Percentiles rank a stretch among this genome's conserved stretches.
phyloP scores from a whole-genome alignment of 495 filamentous ascomycete genomes.

The Aspergillus homomorphus region DNA sequence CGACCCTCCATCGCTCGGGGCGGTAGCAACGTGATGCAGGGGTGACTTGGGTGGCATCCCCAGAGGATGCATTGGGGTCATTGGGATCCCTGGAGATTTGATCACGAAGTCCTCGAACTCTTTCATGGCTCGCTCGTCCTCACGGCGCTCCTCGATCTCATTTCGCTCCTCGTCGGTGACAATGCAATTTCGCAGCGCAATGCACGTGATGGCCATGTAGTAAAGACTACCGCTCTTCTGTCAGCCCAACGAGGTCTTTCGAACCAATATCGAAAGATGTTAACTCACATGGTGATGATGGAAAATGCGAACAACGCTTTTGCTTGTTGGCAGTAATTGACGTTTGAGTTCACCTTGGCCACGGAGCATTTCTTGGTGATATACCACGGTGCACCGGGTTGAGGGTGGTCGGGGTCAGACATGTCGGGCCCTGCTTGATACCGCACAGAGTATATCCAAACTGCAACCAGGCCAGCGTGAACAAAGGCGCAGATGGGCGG shows the following conservation, averaged over 20 bases:
- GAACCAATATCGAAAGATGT: neutral
- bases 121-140: slow-evolving; percentile 41
- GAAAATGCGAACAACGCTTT: slow-evolving; percentile 71
- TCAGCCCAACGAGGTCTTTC: slow-evolving; percentile 14
- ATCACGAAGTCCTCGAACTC: slow-evolving; percentile 45
- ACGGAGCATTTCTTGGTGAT: slow-evolving; percentile 73
- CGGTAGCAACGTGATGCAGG: slow-evolving; percentile 36
- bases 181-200: slow-evolving; percentile 61
- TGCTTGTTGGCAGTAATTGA: slow-evolving; percentile 72
- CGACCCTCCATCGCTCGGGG: slow-evolving; percentile 10
- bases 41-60: slow-evolving; percentile 40
- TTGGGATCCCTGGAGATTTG: slow-evolving; percentile 43
- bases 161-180: slow-evolving; percentile 48
- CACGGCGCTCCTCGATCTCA: slow-evolving; percentile 31
- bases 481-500: slow-evolving; percentile 63
- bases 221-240: slow-evolving; percentile 38
- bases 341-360: slow-evolving; percentile 50
- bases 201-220: slow-evolving; percentile 53
- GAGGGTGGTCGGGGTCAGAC: slow-evolving; percentile 66
- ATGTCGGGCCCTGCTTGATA: slow-evolving; percentile 78
- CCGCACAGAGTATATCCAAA: slow-evolving; percentile 66
- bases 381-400: slow-evolving; percentile 75
- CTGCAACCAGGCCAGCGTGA: slow-evolving; percentile 54
- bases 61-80: slow-evolving; percentile 26
- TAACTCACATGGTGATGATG: slow-evolving; percentile 66